A percentile compares a stretch with the other conserved stretches of the same genome.
Evolutionary conservation across 352 stramenopile species (phyloP).

Genomic region (Pythium graminicola): DNA sequence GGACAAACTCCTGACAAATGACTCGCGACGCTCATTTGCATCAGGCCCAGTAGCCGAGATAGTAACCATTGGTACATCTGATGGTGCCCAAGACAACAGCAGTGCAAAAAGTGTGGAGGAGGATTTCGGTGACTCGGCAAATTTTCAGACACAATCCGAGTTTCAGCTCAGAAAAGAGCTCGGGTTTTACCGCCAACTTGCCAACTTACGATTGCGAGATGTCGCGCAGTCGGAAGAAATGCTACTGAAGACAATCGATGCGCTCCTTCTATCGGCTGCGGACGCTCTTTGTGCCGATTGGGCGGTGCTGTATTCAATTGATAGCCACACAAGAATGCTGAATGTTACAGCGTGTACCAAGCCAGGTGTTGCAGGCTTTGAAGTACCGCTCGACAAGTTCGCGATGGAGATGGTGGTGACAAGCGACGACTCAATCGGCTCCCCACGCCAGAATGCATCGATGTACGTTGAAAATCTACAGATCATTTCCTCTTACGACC

Average conservation of each 20-base stretch:
- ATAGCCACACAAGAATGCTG: conserved; percentile 27
- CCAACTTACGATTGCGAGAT: conserved; percentile 41
- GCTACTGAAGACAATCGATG: conserved; percentile 39
- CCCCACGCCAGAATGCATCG: conserved; percentile 20
- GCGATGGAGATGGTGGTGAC: conserved; percentile 36
- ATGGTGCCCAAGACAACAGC: neutral
- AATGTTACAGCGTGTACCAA: conserved; percentile 51
- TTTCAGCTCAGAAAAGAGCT: conserved; percentile 23
- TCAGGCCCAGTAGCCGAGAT: neutral
- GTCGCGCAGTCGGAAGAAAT: conserved; percentile 35
- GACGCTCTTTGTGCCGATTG: conserved; percentile 39
- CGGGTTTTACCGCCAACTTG: conserved; percentile 54
- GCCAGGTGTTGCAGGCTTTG: conserved; percentile 34
- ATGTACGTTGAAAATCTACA: conserved; percentile 47
- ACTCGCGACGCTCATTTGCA: neutral
- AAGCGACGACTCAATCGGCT: conserved; percentile 20
- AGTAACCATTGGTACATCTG: neutral
- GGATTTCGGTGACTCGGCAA: neutral
- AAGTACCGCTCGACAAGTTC: conserved; percentile 45
- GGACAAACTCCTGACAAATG: conserved; percentile 2
- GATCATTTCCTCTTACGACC: conserved; percentile 32
- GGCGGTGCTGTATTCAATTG: conserved; percentile 51
- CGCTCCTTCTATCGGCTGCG: conserved; percentile 32
- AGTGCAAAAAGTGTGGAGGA: neutral
- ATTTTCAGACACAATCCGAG: too few species aligned